Percentiles rank a stretch among this genome's conserved stretches.
Conservation (phyloP, 2,329 filamentous ascomycete genomes). For the Ophiostoma perfectum region DNA sequence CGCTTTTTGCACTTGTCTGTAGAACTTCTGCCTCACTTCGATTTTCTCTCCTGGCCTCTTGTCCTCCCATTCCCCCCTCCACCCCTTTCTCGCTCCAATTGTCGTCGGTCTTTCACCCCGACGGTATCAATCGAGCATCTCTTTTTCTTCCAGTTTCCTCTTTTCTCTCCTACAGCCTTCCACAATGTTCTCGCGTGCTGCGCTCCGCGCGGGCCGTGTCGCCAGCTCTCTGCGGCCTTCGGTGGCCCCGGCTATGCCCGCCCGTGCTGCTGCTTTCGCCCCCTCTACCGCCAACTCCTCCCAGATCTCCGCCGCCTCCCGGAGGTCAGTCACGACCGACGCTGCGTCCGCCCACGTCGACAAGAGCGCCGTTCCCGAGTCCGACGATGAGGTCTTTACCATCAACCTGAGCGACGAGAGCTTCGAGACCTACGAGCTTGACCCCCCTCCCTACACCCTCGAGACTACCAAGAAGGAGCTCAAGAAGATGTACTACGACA, state of each 20-base stretch:
- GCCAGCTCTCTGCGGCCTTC: conserved; percentile 16
- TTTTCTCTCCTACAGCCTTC: conserved; percentile 6
- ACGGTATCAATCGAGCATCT: conserved; percentile 13
- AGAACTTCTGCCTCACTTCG: conserved; percentile 14
- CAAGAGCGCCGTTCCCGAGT: conserved; percentile 66
- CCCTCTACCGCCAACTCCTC: conserved; percentile 13
- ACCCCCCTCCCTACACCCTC: conserved; percentile 88
- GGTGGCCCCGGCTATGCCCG: conserved; percentile 32
- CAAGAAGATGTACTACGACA: conserved; percentile 98
- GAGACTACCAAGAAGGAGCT: conserved; percentile 95
- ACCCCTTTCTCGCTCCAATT: conserved; percentile 3
- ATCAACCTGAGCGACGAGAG: conserved; percentile 94
- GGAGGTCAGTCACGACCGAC: conserved; percentile 86
- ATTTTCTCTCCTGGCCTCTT: conserved; percentile 1
- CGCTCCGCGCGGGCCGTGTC: conserved; percentile 53
- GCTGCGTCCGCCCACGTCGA: conserved; percentile 87
- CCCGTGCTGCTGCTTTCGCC: conserved; percentile 18
- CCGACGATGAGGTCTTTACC: conserved; percentile 89
- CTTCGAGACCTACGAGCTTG: conserved; percentile 99
- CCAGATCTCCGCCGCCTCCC: conserved; percentile 39
- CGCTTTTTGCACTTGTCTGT: conserved; percentile 11
- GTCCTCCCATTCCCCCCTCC: background rate
- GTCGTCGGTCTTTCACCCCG: background rate
- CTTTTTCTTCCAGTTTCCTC: conserved; percentile 11
- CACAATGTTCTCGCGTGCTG: conserved; percentile 66